Conservation (phyloP, 176 grass and related monocot genomes). For the Metroxylon sagu region DNA sequence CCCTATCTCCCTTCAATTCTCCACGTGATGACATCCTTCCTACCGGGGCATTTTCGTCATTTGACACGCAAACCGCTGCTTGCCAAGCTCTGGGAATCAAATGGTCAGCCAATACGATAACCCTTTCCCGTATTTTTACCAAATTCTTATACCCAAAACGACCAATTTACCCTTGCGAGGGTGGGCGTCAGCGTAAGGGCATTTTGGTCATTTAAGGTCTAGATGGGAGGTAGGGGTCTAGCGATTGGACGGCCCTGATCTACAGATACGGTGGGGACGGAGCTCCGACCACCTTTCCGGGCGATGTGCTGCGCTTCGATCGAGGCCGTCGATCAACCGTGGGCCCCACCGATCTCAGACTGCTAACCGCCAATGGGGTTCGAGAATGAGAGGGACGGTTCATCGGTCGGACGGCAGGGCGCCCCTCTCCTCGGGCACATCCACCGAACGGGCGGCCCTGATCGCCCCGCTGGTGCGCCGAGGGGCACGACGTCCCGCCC, state of each 20-base stretch:
- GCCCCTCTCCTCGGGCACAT: background rate
- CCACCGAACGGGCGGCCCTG: background rate
- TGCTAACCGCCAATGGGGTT: background rate
- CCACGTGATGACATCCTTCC: too few relatives aligned
- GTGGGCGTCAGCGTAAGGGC: fast-evolving
- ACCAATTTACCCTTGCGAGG: too few relatives aligned
- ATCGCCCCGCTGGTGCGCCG: background rate
- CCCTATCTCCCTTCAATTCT: too few relatives aligned
- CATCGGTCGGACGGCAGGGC: background rate
- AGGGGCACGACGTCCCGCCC: background rate
- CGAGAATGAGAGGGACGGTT: background rate
- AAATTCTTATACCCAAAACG: too few relatives aligned
- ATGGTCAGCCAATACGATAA: too few relatives aligned
- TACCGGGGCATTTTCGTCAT: too few relatives aligned
- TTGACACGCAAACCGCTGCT: too few relatives aligned
- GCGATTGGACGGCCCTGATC: background rate
- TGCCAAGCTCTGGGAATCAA: too few relatives aligned
- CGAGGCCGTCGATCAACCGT: background rate
- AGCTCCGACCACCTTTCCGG: background rate
- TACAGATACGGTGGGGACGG: too few relatives aligned
- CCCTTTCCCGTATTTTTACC: too few relatives aligned
- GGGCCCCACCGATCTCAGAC: background rate
- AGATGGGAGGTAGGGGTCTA: background rate
- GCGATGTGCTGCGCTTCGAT: background rate
- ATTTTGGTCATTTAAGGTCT: background rate